Conservation (phyloP, 208 protist genomes). For the Leishmania turanica region DNA sequence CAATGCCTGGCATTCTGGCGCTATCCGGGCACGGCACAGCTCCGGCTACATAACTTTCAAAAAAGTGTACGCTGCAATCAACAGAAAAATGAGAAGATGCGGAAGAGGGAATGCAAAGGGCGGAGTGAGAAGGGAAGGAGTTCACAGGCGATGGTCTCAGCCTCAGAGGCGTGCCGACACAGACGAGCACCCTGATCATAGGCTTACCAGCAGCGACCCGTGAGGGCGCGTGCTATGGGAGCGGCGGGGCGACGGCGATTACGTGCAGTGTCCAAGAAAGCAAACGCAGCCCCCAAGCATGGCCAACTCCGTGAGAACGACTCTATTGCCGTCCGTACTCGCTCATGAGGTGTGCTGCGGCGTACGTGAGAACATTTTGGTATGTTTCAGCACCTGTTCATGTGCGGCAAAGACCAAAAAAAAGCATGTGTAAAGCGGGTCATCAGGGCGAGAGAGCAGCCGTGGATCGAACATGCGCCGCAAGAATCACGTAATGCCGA, state of each 20-base stretch:
- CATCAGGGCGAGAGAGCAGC: not conserved
- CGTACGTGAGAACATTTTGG: not conserved
- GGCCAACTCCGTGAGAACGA: not conserved
- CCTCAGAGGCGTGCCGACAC: not conserved
- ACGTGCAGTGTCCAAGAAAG: not conserved
- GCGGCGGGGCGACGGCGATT: not conserved
- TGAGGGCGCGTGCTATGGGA: not conserved
- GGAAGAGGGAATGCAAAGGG: not conserved
- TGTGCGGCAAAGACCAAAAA: not conserved
- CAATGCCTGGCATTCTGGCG: not conserved
- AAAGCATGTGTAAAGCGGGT: too few species aligned
- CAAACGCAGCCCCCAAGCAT: too few species aligned
- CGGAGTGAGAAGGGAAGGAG: not conserved
- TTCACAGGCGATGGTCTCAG: not conserved
- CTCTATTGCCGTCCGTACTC: not conserved
- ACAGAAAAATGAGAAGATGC: not conserved
- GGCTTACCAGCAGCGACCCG: not conserved
- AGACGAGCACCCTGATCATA: not conserved
- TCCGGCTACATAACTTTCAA: not conserved
- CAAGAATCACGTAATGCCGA: not conserved
- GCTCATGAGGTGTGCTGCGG: not conserved
- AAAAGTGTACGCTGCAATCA: not conserved
- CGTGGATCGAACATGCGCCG: not conserved
- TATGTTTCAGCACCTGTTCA: not conserved
- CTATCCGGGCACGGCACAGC: not conserved